phyloP scores from a whole-genome alignment of 352 stramenopile genomes.

The Globisporangium recalcitrans region DNA sequence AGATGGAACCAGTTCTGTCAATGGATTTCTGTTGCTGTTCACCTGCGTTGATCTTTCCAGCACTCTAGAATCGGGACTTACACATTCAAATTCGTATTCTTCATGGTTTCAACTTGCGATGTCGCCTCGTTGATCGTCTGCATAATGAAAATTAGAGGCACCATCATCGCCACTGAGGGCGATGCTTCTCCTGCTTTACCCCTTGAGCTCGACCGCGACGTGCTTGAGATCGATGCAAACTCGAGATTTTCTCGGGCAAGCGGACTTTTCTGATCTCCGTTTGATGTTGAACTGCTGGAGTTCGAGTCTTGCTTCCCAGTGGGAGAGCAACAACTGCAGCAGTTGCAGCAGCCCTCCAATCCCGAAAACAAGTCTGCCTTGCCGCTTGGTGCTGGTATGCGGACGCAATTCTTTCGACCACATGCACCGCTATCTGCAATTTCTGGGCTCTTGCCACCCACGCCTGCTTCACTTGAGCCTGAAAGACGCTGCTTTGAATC shows the following conservation, averaged over 20 bases:
- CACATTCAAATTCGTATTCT: no score
- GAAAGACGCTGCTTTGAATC: not conserved
- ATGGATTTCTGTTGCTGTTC: no score
- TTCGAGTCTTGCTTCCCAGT: not conserved
- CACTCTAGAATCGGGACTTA: no score
- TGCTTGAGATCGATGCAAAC: not conserved
- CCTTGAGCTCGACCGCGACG: not conserved
- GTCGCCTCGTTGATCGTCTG: not conserved
- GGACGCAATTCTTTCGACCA: not conserved
- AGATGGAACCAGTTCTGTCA: no score
- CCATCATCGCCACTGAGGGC: not conserved
- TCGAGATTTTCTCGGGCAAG: not conserved
- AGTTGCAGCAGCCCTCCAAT: not conserved
- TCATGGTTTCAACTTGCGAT: no score
- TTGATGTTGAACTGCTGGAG: not conserved
- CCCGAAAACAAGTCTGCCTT: not conserved
- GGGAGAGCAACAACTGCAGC: not conserved
- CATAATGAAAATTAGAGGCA: not conserved
- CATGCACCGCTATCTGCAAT: not conserved
- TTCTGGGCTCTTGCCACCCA: not conserved
- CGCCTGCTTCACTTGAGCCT: slow-evolving; percentile 1
- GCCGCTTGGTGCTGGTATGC: not conserved
- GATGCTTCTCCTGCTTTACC: not conserved
- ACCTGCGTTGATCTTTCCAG: no score
- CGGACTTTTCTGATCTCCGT: not conserved